A percentile compares a stretch with the other conserved stretches of the same genome.
phyloP scores from a whole-genome alignment of 2,329 filamentous ascomycete species.

The Ambrosiella cleistominuta region DNA sequence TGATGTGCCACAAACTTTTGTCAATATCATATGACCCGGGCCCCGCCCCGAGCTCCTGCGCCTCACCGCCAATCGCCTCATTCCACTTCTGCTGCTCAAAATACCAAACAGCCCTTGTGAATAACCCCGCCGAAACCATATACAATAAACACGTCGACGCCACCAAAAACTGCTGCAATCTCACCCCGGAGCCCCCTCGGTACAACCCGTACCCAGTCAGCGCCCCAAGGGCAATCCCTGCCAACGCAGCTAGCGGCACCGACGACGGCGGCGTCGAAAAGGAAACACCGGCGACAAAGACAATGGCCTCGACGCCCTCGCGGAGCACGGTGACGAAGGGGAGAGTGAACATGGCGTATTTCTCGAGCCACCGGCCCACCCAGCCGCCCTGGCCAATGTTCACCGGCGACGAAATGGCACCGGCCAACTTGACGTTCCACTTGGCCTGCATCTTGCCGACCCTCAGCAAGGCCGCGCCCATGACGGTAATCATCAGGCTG shows the following conservation, averaged over 20 bases:
- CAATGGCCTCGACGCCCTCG: constrained; percentile 70
- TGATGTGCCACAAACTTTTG: constrained; percentile 67
- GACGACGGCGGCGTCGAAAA: constrained; percentile 57
- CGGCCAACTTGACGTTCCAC: constrained; percentile 68
- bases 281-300: constrained; percentile 67
- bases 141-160: constrained; percentile 69
- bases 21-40: constrained; percentile 66
- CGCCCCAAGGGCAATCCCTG: constrained; percentile 49
- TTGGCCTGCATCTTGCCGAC: constrained; percentile 72
- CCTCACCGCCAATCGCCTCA: constrained; percentile 41
- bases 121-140: constrained; percentile 65
- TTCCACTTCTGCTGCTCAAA: constrained; percentile 57
- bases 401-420: constrained; percentile 40
- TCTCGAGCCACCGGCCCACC: constrained; percentile 50
- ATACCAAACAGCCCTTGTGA: constrained; percentile 59
- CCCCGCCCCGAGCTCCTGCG: constrained; percentile 33
- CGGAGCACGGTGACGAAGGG: constrained; percentile 78
- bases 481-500: constrained; percentile 60
- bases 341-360: constrained; percentile 71
- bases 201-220: constrained; percentile 60
- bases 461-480: constrained; percentile 64
- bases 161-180: constrained; percentile 58
- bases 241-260: constrained; percentile 60
- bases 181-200: constrained; percentile 31
- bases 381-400: constrained; percentile 30